These are phyloP conservation scores for Nicotiana obtusifolia DNA, from an alignment of 257 asterid species.

Conservation along the genomic window DNA sequence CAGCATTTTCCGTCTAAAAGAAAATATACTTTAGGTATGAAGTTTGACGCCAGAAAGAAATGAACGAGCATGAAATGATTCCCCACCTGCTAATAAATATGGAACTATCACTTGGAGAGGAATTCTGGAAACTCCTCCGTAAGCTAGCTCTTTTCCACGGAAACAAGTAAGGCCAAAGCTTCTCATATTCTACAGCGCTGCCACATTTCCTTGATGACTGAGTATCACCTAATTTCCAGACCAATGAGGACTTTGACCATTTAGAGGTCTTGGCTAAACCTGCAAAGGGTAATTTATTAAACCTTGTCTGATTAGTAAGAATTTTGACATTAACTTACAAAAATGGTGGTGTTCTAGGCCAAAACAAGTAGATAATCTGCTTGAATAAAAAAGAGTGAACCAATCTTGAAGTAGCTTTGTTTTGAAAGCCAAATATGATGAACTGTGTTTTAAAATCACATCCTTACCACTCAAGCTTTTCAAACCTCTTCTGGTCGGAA, in stretches of 20 bases:
- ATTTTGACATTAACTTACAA: neutral
- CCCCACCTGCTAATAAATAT: constrained; percentile 47
- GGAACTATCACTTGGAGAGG: constrained; percentile 31
- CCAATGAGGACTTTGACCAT: constrained; percentile 48
- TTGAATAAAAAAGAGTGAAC: neutral
- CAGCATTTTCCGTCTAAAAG: constrained; percentile 58
- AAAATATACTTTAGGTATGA: constrained; percentile 8
- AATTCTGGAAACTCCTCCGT: constrained; percentile 43
- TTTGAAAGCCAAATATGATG: neutral
- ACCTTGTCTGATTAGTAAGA: neutral
- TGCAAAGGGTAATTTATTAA: constrained; percentile 16
- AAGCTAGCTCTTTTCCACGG: constrained; percentile 69
- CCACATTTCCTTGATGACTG: constrained; percentile 41
- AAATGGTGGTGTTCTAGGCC: neutral
- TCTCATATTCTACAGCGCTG: constrained; percentile 35
- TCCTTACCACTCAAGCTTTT: constrained; percentile 39
- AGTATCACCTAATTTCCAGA: constrained; percentile 63
- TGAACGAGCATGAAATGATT: constrained; percentile 14
- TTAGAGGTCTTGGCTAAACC: constrained; percentile 42
- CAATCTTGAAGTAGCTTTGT: neutral
- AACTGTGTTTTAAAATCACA: neutral
- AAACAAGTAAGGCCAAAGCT: constrained; percentile 43
- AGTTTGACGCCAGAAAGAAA: constrained; percentile 5
- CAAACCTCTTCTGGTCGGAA: constrained; percentile 23
- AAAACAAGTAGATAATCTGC: neutral